phyloP scores from a whole-genome alignment of 257 asterid species.

The Cynanchum wilfordii region DNA sequence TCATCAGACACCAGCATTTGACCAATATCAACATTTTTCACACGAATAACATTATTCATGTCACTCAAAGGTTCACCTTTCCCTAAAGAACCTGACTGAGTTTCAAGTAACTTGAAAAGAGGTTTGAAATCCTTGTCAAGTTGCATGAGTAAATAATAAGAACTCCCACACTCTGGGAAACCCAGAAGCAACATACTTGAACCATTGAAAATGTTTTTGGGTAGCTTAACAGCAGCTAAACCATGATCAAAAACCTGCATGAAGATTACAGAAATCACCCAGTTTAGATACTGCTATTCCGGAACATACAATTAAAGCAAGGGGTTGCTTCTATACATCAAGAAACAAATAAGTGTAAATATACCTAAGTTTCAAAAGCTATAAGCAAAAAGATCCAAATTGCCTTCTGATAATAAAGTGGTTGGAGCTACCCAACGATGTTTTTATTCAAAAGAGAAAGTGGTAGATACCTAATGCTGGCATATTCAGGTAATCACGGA shows the following conservation, averaged over 20 bases:
- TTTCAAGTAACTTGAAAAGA: conserved; percentile 76
- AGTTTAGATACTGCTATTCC: not conserved
- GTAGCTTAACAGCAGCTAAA: conserved; percentile 60
- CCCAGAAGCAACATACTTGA: conserved; percentile 78
- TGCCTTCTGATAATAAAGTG: not conserved
- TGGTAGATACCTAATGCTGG: not conserved
- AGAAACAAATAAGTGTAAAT: not conserved
- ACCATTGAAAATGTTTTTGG: conserved; percentile 65
- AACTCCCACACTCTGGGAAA: conserved; percentile 90
- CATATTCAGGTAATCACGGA: not conserved
- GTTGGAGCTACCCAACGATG: not conserved
- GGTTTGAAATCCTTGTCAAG: conserved; percentile 91
- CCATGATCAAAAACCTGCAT: conserved; percentile 90
- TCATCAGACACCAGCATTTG: conserved; percentile 76
- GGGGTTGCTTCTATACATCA: not conserved
- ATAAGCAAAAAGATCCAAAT: not conserved
- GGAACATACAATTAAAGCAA: not conserved
- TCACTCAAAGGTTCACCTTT: conserved; percentile 59
- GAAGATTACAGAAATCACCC: not conserved
- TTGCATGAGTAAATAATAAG: conserved; percentile 83
- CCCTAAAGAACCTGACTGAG: conserved; percentile 57
- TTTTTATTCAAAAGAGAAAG: not conserved
- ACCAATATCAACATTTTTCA: conserved; percentile 62
- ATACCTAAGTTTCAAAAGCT: not conserved
- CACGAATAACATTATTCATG: conserved; percentile 54